Evolutionary conservation across 139 green algal species (phyloP).

Genomic region (Penium margaritaceum): DNA sequence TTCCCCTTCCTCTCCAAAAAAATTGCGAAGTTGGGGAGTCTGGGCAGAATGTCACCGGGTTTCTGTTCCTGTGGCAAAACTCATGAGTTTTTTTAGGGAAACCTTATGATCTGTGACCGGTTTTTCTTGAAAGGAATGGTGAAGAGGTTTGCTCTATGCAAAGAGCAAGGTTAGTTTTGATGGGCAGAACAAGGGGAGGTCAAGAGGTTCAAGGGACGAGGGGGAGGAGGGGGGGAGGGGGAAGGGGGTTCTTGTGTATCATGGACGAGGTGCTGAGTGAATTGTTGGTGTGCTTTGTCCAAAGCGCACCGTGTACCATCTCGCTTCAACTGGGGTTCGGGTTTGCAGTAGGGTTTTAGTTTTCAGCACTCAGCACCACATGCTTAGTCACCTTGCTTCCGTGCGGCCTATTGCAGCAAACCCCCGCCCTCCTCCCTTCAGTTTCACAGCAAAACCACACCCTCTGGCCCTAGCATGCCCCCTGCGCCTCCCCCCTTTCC

Average conservation of each 20-base stretch:
- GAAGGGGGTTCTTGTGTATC: too few relatives aligned
- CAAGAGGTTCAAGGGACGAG: too few relatives aligned
- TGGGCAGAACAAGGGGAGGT: too few relatives aligned
- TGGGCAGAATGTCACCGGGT: too few relatives aligned
- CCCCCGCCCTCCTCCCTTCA: not conserved
- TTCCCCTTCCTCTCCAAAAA: not conserved
- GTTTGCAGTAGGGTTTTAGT: too few relatives aligned
- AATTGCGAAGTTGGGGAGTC: too few relatives aligned
- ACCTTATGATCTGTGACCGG: not conserved
- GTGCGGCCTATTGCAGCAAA: not conserved
- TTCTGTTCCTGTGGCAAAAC: not conserved
- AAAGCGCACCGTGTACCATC: too few relatives aligned
- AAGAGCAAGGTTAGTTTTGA: too few relatives aligned
- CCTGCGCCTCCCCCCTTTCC: not conserved
- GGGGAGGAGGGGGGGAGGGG: too few relatives aligned
- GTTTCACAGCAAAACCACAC: not conserved
- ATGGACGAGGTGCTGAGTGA: too few relatives aligned
- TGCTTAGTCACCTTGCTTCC: not conserved
- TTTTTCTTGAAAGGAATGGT: not conserved
- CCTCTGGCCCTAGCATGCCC: not conserved
- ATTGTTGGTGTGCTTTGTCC: too few relatives aligned
- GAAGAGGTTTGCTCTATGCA: not conserved
- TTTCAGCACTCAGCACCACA: not conserved
- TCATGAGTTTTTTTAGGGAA: not conserved
- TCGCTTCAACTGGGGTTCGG: too few relatives aligned